Evolutionary conservation across 148 eudicot species (phyloP).

Genomic region (Nepenthes gracilis): DNA sequence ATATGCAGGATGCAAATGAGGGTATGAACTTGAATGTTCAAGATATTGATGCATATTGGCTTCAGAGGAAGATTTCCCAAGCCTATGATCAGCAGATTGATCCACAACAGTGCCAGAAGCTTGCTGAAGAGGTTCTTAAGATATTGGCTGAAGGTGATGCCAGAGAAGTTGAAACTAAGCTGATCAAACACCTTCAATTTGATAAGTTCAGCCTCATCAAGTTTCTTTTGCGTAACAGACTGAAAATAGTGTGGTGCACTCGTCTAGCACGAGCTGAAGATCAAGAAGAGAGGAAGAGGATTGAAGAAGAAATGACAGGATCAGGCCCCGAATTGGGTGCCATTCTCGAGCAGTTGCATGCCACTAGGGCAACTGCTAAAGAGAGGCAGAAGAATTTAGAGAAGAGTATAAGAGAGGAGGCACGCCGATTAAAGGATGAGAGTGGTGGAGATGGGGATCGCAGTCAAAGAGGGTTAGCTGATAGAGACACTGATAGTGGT

Average conservation of each 20-base stretch:
- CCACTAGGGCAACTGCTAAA: slow-evolving; percentile 69
- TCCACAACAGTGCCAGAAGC: slow-evolving; percentile 59
- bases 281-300: slow-evolving; percentile 47
- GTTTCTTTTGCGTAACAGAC: slow-evolving; percentile 48
- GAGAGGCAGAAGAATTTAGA: slow-evolving; percentile 75
- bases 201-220: slow-evolving; percentile 54
- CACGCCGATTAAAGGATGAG: slow-evolving; percentile 58
- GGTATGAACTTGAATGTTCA: slow-evolving; percentile 66
- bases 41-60: slow-evolving; percentile 80
- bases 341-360: slow-evolving; percentile 70
- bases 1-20: slow-evolving; percentile 45
- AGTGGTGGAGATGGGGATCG: slow-evolving; percentile 36
- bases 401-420: slow-evolving; percentile 67
- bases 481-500: slow-evolving; percentile 49
- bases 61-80: slow-evolving; percentile 66
- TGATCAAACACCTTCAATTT: slow-evolving; percentile 51
- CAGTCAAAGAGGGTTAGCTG: slow-evolving; percentile 28
- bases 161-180: slow-evolving; percentile 48
- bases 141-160: slow-evolving; percentile 65
- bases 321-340: slow-evolving; percentile 44
- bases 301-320: slow-evolving; percentile 59
- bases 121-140: slow-evolving; percentile 63
- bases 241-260: slow-evolving; percentile 72
- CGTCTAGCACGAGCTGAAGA: slow-evolving; percentile 73
- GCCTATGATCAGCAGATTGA: slow-evolving; percentile 67